Conservation (phyloP, 2,329 filamentous ascomycete genomes). For the Pseudogymnoascus sp. region DNA sequence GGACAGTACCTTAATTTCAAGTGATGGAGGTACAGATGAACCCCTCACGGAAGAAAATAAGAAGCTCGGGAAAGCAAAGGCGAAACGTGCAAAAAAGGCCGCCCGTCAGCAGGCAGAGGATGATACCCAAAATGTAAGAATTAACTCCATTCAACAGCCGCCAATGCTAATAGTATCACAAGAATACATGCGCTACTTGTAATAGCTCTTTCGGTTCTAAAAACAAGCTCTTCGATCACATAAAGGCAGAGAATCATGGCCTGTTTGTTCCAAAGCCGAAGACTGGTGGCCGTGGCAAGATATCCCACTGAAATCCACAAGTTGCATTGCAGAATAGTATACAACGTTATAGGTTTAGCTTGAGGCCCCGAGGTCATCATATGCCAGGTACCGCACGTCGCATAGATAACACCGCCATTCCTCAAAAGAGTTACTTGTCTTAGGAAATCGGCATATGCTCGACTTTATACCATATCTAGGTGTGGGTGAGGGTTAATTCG, state of each 20-base stretch:
- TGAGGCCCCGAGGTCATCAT: not conserved
- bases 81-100: constrained; percentile 43
- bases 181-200: constrained; percentile 50
- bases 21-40: constrained; percentile 14
- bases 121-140: not conserved
- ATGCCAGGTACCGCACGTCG: not conserved
- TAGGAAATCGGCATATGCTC: not conserved
- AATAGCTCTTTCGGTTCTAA: constrained; percentile 50
- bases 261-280: constrained; percentile 32
- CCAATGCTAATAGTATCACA: constrained; percentile 14
- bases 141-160: not conserved
- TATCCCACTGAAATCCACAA: not conserved
- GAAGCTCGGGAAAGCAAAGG: constrained; percentile 45
- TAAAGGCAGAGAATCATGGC: constrained; percentile 50
- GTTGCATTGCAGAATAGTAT: constrained; percentile 6
- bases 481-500: not conserved
- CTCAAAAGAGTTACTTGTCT: not conserved
- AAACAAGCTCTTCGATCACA: constrained; percentile 56
- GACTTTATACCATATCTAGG: not conserved
- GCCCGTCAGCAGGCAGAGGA: constrained; percentile 27
- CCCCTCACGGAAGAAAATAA: constrained; percentile 17
- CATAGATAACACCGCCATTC: not conserved
- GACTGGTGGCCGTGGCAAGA: constrained; percentile 20
- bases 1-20: constrained; percentile 17
- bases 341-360: not conserved